Evolutionary conservation across 257 asterid genomes (phyloP), one percentile per base, ranked within the genome.

Genomic region (Cinchona pubescens): DNA sequence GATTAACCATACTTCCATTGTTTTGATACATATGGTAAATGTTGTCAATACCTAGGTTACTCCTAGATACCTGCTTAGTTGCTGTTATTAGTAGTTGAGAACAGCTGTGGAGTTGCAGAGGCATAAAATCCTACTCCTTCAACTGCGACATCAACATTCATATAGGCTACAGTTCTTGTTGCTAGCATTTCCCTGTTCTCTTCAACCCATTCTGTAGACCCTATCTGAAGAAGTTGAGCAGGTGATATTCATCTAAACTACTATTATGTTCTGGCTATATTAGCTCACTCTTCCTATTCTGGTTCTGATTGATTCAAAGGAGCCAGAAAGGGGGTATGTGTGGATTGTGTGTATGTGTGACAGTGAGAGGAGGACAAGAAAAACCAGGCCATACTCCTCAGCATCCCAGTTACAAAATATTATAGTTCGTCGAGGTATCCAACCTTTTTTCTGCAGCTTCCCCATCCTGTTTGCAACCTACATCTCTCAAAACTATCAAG

Each of bases 201-300:
- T 83, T 93, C 98, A 80, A 91, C 96, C 97, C 97, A 93, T 78
- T 91, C 97, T 9, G 92, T 86, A 25, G 97, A 93, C 61, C 98
- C 98, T 78, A 87, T 81, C 97, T 91, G 91, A 58, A 78, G 34
- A 66, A 71, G 13, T 69, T 10, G 60, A 21, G 5, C 25, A 66
- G 71, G 43, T 72, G 21, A 23, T 40, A 4, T 51, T 48, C 49
- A 59, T 53, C 45, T 29, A 56, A 53, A 38, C 71, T n/a, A 64
- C 21, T 61, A 71, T 5, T 16, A 8, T 70, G 21, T 30, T 15
- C 21, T 59, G 23, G 23, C 60, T 75, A 29, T 25, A 53, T 21
- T 11, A 21, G 59, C 64, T 6, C 16, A 56, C 32, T 9, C 13
- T 49, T 9, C 25, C 15, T 72, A 21, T n/a, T 38, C 49, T 64